phyloP scores from a whole-genome alignment of 345 rosid genomes.

The Citropsis articulata region DNA sequence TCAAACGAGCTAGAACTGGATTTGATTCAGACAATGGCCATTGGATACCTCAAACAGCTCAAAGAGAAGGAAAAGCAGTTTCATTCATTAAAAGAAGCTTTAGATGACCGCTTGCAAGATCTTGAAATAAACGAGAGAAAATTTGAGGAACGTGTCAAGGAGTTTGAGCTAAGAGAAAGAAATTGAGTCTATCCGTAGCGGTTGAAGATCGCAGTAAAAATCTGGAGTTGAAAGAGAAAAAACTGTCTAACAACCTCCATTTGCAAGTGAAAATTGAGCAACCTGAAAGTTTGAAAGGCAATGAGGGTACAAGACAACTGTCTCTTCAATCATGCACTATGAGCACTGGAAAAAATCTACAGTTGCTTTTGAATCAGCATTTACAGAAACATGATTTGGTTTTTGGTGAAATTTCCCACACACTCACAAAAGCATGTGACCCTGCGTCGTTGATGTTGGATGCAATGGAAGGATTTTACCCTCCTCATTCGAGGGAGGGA shows the following conservation, averaged over 20 bases:
- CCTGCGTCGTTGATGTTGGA: constrained; percentile 65
- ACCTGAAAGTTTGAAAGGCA: neutral
- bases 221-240: constrained; percentile 10
- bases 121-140: constrained; percentile 19
- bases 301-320: neutral
- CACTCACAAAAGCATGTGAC: constrained; percentile 32
- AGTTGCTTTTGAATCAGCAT: constrained; percentile 44
- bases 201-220: constrained; percentile 14
- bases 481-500: constrained; percentile 28
- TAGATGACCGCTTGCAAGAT: constrained; percentile 17
- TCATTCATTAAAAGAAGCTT: neutral
- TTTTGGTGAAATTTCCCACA: constrained; percentile 20
- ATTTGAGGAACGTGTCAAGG: constrained; percentile 13
- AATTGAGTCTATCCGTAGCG: neutral
- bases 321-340: constrained; percentile 2
- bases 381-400: constrained; percentile 29
- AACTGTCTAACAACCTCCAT: constrained; percentile 7
- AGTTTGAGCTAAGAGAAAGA: constrained; percentile 28
- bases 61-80: constrained; percentile 26
- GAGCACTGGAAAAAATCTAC: constrained; percentile 42
- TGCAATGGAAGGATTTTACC: constrained; percentile 47
- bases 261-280: constrained; percentile 28
- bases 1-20: constrained; percentile 22
- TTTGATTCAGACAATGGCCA: constrained; percentile 14
- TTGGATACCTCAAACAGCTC: constrained; percentile 17